phyloP scores from a whole-genome alignment of 2,329 filamentous ascomycete genomes.

The Leptodontidium sp. region DNA sequence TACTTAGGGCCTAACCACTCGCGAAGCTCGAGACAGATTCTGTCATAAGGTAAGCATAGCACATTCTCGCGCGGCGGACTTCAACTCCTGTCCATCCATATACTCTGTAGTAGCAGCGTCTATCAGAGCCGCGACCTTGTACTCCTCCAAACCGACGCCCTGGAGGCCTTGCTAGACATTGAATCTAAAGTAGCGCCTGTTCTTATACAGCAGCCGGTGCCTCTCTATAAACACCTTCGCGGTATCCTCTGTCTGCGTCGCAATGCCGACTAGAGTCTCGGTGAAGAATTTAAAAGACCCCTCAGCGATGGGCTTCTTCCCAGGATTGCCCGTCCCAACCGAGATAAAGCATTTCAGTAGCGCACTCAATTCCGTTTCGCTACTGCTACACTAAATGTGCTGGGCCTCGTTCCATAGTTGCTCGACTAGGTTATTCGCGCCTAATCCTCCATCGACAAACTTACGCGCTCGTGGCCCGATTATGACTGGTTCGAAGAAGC shows the following conservation, averaged over 20 bases:
- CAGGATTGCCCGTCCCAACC: conserved; percentile 27
- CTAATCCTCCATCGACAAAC: conserved; percentile 31
- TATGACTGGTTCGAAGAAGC: conserved; percentile 31
- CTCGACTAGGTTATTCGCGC: conserved; percentile 29
- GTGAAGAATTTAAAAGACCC: conserved; percentile 27
- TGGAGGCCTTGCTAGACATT: too few species aligned
- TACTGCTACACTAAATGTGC: conserved; percentile 20
- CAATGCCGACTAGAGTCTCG: conserved; percentile 26
- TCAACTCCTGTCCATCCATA: too few species aligned
- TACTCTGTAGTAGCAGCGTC: too few species aligned
- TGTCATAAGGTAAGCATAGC: too few species aligned
- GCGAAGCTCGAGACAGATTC: too few species aligned
- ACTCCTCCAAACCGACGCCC: too few species aligned
- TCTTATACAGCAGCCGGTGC: too few species aligned
- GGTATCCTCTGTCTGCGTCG: too few species aligned
- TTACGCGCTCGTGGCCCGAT: conserved; percentile 21
- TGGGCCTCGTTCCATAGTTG: conserved; percentile 27
- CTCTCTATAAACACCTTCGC: conserved; percentile 27
- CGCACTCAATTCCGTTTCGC: conserved; percentile 14
- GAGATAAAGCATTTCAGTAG: conserved; percentile 28
- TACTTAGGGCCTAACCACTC: too few species aligned
- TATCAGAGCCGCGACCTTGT: too few species aligned
- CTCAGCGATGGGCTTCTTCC: conserved; percentile 23
- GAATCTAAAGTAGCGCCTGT: too few species aligned
- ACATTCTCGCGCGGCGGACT: too few species aligned